Base-by-base conservation (phyloP, 306 rosid species). In the Fragaria nilgerrensis region DNA sequence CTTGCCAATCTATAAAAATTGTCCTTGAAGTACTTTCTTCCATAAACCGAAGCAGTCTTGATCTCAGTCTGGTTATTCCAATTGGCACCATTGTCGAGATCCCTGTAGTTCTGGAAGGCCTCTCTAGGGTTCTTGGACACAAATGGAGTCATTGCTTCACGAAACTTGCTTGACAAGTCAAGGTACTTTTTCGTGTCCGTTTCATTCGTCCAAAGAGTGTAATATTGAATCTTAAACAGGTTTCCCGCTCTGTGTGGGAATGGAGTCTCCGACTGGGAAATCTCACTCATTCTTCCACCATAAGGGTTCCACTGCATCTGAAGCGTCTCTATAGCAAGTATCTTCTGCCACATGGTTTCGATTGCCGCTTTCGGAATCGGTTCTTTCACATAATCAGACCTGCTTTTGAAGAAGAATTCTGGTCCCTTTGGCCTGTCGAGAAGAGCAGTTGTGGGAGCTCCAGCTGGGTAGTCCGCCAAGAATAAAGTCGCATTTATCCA, bases 231-330 rank as follows among this genome's bases (percentile, higher is more conserved):
- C 27, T 44, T 29, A 55, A 43, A 48, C 20, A 75, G 32, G 1
- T 62, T 68, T 19, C 78, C 72, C 1, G n/a, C 62, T 45, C 78
- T 45, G 47, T 75, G 72, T 20, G 72, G 78, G 32, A 75, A 75
- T 9, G 83, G 83, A 44, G 34, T 80, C 23, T 7, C 72, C 5
- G 41, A n/a, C 61, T 80, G 65, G 7, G 79, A 27, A 55, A 80
- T 80, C 72, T 80, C 47, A 17, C 52, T 37, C 83, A 80, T 80
- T 47, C 47, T 75, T 55, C 76, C 83, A 19, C 83, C 83, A 25
- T 80, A 80, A 17, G 83, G 79, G 14, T 69, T 53, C 75, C 67
- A 68, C 1, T 50, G 50, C 45, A 77, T 11, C 27, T 0, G 6
- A 13, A 68, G 7, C 70, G 45, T 11, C 47, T n/a, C 22, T 23